These are phyloP conservation scores for Plasmodium reichenowi DNA, from an alignment of 169 alveolate species.

Conservation along the genomic window DNA sequence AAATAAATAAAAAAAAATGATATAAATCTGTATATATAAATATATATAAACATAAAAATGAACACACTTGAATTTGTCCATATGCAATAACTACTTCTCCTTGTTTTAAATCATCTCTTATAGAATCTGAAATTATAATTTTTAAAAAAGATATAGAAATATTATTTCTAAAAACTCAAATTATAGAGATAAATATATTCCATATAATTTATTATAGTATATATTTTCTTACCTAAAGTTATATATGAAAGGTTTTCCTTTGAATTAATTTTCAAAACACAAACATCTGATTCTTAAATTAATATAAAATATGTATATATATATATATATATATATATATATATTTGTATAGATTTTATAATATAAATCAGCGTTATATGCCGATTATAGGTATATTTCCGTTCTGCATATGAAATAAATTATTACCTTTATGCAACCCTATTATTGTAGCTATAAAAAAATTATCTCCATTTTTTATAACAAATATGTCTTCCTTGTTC, in stretches of 20 bases:
- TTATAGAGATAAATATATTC: neutral
- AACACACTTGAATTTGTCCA: constrained; percentile 62
- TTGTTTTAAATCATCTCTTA: constrained; percentile 28
- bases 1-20: neutral
- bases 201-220: neutral
- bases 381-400: neutral
- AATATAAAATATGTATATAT: neutral
- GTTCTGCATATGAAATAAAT: neutral
- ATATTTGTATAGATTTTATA: neutral
- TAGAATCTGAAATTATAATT: constrained; percentile 26
- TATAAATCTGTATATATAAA: neutral
- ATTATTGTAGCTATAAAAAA: constrained; percentile 33
- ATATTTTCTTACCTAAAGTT: constrained; percentile 30
- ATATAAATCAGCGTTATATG: neutral
- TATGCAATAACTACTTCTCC: constrained; percentile 64
- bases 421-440: constrained; percentile 63
- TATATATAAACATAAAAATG: constrained; percentile 4
- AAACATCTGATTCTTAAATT: constrained; percentile 36
- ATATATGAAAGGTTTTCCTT: constrained; percentile 29
- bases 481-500: constrained; percentile 40
- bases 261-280: constrained; percentile 67
- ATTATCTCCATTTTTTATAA: constrained; percentile 55
- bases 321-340: neutral
- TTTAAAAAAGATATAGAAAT: neutral
- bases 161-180: neutral